These are phyloP conservation scores for Ceriops zippeliana DNA, from an alignment of 345 rosid species.

Conservation along the genomic window DNA sequence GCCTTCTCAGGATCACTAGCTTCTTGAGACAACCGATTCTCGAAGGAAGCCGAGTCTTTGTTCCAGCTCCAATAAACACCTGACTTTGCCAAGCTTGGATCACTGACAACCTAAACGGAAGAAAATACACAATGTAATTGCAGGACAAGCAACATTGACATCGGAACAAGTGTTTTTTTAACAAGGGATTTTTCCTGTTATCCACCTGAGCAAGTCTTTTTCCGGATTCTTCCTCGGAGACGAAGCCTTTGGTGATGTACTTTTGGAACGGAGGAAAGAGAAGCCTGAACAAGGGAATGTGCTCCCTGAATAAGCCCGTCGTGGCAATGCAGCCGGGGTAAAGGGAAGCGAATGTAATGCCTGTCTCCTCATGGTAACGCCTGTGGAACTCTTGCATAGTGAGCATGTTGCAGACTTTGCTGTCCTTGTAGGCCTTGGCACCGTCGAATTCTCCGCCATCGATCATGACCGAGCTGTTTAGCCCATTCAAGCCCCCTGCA, in stretches of 20 bases:
- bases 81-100: constrained; percentile 81
- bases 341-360: constrained; percentile 80
- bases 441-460: constrained; percentile 94
- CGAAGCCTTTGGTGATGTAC: constrained; percentile 93
- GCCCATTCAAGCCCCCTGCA: constrained; percentile 70
- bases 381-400: constrained; percentile 96
- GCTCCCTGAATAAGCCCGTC: constrained; percentile 95
- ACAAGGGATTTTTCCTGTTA: not conserved
- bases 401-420: constrained; percentile 97
- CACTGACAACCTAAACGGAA: constrained; percentile 62
- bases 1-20: constrained; percentile 89
- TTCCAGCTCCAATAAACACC: constrained; percentile 99
- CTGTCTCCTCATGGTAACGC: constrained; percentile 83
- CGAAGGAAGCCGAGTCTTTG: constrained; percentile 85
- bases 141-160: not conserved
- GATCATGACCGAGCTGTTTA: constrained; percentile 79
- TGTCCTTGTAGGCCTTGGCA: constrained; percentile 97
- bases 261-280: constrained; percentile 97
- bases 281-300: constrained; percentile 79
- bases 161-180: not conserved
- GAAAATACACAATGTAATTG: constrained; percentile 4
- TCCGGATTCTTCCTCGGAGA: constrained; percentile 89
- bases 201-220: constrained; percentile 92
- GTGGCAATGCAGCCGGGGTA: constrained; percentile 99
- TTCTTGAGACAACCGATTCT: constrained; percentile 89